A percentile compares a stretch with the other conserved stretches of the same genome.
Evolutionary conservation across 345 rosid species (phyloP).

Genomic region (Arabis alpina): DNA sequence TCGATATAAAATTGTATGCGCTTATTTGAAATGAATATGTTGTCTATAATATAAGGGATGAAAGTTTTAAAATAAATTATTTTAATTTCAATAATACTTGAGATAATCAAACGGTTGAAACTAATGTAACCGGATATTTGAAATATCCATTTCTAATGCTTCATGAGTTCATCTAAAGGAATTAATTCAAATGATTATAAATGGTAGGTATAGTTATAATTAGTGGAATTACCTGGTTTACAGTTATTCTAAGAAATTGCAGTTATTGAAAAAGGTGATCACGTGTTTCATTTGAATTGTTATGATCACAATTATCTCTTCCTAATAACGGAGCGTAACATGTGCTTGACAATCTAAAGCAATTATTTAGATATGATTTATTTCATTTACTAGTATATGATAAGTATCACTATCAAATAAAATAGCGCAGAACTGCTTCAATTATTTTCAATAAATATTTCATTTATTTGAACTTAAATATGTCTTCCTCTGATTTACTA

Average conservation of each 20-base stretch:
- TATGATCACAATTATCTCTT: conserved; percentile 33
- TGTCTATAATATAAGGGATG: not conserved
- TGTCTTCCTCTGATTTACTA: conserved; percentile 6
- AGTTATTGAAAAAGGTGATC: conserved; percentile 22
- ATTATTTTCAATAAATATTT: conserved; percentile 21
- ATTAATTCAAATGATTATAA: not conserved
- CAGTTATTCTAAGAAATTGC: conserved; percentile 18
- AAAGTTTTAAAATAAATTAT: not conserved
- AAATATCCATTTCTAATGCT: not conserved
- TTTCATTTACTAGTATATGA: conserved; percentile 8
- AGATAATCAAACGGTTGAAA: not conserved
- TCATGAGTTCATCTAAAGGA: not conserved
- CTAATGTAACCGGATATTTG: not conserved
- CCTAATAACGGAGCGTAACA: conserved; percentile 43
- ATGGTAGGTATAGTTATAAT: not conserved
- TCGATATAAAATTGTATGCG: no score
- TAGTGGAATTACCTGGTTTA: not conserved
- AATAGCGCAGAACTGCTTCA: conserved; percentile 12
- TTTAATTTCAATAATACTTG: no score
- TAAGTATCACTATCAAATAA: conserved; percentile 18
- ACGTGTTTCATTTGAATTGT: conserved; percentile 38
- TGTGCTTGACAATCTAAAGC: conserved; percentile 42
- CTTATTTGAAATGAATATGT: not conserved
- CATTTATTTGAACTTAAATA: not conserved
- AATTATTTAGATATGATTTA: conserved; percentile 32